Percentiles rank a stretch among this genome's conserved stretches.
Evolutionary conservation across 176 grass and related monocot genomes (phyloP).

Genomic region (Musa itinerans): DNA sequence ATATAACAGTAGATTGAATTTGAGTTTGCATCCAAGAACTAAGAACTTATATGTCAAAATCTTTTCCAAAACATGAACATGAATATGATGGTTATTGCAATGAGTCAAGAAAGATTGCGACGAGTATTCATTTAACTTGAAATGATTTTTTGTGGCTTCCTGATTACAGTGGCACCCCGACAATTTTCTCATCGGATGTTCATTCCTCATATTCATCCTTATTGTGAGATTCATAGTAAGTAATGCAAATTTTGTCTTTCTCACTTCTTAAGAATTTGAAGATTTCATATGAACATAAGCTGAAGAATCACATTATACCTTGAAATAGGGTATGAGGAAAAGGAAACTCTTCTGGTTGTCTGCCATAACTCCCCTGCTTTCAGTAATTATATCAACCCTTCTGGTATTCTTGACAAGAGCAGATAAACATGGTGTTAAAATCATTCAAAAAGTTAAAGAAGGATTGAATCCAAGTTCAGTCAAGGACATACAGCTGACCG

Average conservation of each 20-base stretch:
- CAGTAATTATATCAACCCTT: slow-evolving; percentile 61
- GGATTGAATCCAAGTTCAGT: slow-evolving; percentile 78
- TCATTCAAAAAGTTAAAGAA: slow-evolving; percentile 59
- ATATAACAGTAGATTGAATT: too few species aligned
- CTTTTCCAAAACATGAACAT: too few species aligned
- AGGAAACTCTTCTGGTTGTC: slow-evolving; percentile 89
- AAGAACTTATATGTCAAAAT: too few species aligned
- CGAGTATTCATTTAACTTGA: background rate
- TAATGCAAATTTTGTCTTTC: background rate
- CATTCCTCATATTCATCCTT: slow-evolving; percentile 89
- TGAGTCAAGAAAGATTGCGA: too few species aligned
- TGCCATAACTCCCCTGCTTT: slow-evolving; percentile 62
- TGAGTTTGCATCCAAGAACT: too few species aligned
- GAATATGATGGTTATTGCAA: too few species aligned
- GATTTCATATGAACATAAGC: background rate
- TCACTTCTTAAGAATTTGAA: background rate
- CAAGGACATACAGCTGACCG: slow-evolving; percentile 50
- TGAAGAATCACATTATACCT: background rate
- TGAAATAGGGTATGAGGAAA: slow-evolving; percentile 59
- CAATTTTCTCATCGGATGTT: slow-evolving; percentile 91
- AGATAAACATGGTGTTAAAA: slow-evolving; percentile 89
- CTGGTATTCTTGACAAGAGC: slow-evolving; percentile 60
- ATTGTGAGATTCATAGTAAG: slow-evolving; percentile 80
- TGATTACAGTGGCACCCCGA: slow-evolving; percentile 65
- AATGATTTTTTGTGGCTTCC: background rate